Conservation (phyloP, 495 filamentous ascomycete genomes). For the Lepidopterella palustris region DNA sequence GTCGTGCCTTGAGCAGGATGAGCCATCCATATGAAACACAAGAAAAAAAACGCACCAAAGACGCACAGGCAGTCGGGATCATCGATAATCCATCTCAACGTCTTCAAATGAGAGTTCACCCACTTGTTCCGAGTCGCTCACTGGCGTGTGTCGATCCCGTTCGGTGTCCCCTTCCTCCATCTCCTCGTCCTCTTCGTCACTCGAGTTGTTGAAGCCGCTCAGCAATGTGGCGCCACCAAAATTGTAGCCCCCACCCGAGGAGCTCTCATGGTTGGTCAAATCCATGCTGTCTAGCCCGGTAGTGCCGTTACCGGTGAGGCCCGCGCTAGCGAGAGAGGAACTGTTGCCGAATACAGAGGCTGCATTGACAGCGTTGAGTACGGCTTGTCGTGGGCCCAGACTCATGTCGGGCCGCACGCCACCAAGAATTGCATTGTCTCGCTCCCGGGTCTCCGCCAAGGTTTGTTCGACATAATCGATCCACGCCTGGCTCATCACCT, state of each 20-base stretch:
- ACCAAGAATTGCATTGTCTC: conserved; percentile 97
- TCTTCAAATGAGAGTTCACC: conserved; percentile 55
- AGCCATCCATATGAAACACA: background rate
- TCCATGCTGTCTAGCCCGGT: conserved; percentile 69
- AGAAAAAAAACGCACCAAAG: conserved; percentile 26
- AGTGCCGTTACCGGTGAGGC: conserved; percentile 37
- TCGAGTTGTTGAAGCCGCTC: conserved; percentile 92
- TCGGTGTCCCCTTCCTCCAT: conserved; percentile 77
- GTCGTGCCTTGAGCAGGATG: background rate
- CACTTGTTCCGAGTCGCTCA: conserved; percentile 55
- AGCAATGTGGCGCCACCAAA: conserved; percentile 49
- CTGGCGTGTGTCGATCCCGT: conserved; percentile 21
- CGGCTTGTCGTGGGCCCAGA: conserved; percentile 59
- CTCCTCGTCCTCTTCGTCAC: conserved; percentile 95
- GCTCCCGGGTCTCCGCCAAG: conserved; percentile 85
- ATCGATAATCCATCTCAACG: conserved; percentile 49
- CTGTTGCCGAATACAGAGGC: conserved; percentile 52
- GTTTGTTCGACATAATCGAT: conserved; percentile 93
- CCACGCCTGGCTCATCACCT: conserved; percentile 82
- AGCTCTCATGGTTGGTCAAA: conserved; percentile 57
- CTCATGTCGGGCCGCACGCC: conserved; percentile 88
- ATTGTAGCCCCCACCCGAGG: conserved; percentile 59
- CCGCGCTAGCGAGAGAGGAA: conserved; percentile 11
- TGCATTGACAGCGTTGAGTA: conserved; percentile 54
- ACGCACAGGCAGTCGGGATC: conserved; percentile 5